Percentiles rank a stretch among this genome's conserved stretches.
Evolutionary conservation across 257 asterid species (phyloP).

Genomic region (Nicotiana tabacum): DNA sequence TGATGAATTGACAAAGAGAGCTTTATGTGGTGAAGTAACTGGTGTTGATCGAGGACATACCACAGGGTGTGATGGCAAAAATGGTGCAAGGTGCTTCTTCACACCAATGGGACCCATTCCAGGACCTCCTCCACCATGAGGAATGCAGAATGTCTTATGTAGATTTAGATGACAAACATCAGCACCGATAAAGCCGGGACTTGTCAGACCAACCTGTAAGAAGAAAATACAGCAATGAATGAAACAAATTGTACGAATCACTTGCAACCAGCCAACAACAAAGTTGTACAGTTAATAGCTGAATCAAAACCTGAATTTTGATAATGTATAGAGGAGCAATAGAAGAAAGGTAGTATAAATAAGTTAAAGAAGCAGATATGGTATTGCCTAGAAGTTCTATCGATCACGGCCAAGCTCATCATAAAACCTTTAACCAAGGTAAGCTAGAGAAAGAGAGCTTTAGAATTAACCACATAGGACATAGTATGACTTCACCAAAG

Average conservation of each 20-base stretch:
- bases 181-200: conserved; percentile 96
- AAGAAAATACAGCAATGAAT: conserved; percentile 7
- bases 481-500: neutral
- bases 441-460: conserved; percentile 1
- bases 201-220: conserved; percentile 87
- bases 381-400: neutral
- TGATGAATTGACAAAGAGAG: neutral
- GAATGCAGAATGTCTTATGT: conserved; percentile 96
- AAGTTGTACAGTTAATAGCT: neutral
- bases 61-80: conserved; percentile 95
- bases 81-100: conserved; percentile 90
- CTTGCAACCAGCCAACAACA: neutral
- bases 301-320: neutral
- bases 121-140: conserved; percentile 99
- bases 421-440: neutral
- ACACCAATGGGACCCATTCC: conserved; percentile 99
- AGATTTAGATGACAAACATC: conserved; percentile 99
- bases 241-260: neutral
- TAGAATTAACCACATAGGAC: neutral
- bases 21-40: neutral
- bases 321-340: neutral
- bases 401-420: neutral
- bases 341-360: neutral
- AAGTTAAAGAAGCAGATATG: neutral
- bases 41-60: conserved; percentile 33